Conservation (phyloP, 148 eudicot genomes). For the Amaranthus hypochondriacus region DNA sequence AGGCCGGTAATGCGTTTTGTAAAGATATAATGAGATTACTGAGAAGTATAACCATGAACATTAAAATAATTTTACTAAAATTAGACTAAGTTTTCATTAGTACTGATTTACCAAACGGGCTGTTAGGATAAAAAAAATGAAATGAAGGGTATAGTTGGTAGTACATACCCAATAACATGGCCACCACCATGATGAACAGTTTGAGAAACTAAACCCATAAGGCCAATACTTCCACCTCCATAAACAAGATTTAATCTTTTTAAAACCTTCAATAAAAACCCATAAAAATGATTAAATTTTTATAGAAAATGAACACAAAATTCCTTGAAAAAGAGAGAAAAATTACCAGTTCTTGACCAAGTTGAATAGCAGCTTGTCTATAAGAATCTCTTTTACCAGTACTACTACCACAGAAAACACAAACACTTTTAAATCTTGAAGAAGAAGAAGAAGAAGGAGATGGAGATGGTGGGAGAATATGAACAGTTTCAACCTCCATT, state of each 20-base stretch:
- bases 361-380: slow-evolving; percentile 45
- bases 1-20: too few relatives aligned
- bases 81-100: not conserved
- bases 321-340: too few relatives aligned
- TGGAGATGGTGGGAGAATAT: not conserved
- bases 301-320: not conserved
- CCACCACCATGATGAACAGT: slow-evolving; percentile 64
- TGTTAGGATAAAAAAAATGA: too few relatives aligned
- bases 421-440: slow-evolving; percentile 44
- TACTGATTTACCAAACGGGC: too few relatives aligned
- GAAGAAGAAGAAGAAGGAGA: slow-evolving; percentile 11
- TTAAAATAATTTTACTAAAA: not conserved
- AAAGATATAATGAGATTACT: too few relatives aligned
- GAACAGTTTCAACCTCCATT: slow-evolving; percentile 8
- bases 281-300: not conserved
- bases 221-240: slow-evolving; percentile 78
- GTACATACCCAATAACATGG: slow-evolving; percentile 61
- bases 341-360: slow-evolving; percentile 46
- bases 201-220: slow-evolving; percentile 77
- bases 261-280: slow-evolving; percentile 34
- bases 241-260: slow-evolving; percentile 64
- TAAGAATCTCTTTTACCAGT: slow-evolving; percentile 47
- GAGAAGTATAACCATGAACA: too few relatives aligned
- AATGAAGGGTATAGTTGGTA: not conserved
- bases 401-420: slow-evolving; percentile 66